A percentile compares a stretch with the other conserved stretches of the same genome.
Evolutionary conservation across 345 rosid genomes (phyloP).

Genomic region (Populus nigra): DNA sequence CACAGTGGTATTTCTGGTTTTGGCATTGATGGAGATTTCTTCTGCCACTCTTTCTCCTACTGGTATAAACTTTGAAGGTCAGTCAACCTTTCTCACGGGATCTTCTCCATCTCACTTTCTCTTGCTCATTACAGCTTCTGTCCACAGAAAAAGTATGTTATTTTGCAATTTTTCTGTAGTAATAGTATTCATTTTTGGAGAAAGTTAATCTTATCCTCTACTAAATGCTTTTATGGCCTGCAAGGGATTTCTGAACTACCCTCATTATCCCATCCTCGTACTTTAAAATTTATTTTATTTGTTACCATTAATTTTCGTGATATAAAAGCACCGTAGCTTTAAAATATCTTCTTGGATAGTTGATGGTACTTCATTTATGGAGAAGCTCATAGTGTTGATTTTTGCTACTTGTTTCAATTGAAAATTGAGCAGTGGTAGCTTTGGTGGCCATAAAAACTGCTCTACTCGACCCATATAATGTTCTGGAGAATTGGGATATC

Average conservation of each 20-base stretch:
- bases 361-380: not conserved
- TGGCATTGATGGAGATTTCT: constrained; percentile 56
- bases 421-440: constrained; percentile 79
- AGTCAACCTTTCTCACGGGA: constrained; percentile 19
- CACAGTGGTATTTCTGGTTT: constrained; percentile 54
- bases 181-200: not conserved
- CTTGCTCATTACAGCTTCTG: not conserved
- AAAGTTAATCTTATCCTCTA: constrained; percentile 8
- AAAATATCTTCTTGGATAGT: not conserved
- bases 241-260: constrained; percentile 9
- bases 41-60: constrained; percentile 90
- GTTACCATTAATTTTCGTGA: not conserved
- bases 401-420: constrained; percentile 6
- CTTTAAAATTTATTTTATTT: not conserved
- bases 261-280: not conserved
- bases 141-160: not conserved
- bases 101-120: not conserved
- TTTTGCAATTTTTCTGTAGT: not conserved
- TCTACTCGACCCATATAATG: constrained; percentile 84
- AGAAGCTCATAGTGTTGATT: not conserved
- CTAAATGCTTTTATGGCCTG: constrained; percentile 18
- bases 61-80: constrained; percentile 98
- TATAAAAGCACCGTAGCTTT: not conserved
- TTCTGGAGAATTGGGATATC: constrained; percentile 92
- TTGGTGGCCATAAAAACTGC: constrained; percentile 72